phyloP scores from a whole-genome alignment of 306 rosid genomes.

The Begonia masoniana region DNA sequence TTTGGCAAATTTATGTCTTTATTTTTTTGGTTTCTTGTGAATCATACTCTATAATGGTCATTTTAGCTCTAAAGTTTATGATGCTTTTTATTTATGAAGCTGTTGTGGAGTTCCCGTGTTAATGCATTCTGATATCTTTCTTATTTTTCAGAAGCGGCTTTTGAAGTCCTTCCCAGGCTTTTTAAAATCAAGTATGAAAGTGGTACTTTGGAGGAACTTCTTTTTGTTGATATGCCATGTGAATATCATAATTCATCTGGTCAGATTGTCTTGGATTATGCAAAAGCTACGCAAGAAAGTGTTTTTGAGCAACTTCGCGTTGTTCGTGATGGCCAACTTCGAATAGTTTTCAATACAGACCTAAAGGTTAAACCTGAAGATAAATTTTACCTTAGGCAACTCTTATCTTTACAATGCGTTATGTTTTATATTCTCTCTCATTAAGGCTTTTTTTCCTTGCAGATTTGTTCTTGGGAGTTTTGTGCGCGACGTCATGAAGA shows the following conservation, averaged over 20 bases:
- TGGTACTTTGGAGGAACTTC: conserved; percentile 96
- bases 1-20: background rate
- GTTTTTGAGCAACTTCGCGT: conserved; percentile 98
- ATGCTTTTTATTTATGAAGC: conserved; percentile 8
- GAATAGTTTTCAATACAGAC: conserved; percentile 87
- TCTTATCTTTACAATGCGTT: background rate
- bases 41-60: background rate
- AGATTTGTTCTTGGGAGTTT: conserved; percentile 99
- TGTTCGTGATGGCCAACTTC: conserved; percentile 97
- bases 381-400: conserved; percentile 1
- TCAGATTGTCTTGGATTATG: conserved; percentile 92
- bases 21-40: too few relatives aligned
- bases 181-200: conserved; percentile 95
- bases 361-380: conserved; percentile 45
- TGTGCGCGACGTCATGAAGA: conserved; percentile 99
- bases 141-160: conserved; percentile 72
- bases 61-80: conserved; percentile 2
- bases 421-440: conserved; percentile 11
- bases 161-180: conserved; percentile 95
- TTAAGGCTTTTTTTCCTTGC: conserved; percentile 7
- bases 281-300: conserved; percentile 96
- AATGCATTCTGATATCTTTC: conserved; percentile 12
- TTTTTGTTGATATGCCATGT: conserved; percentile 96
- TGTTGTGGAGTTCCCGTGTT: conserved; percentile 5
- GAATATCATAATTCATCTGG: conserved; percentile 92